phyloP scores from a whole-genome alignment of 2,329 filamentous ascomycete genomes.

The Pyrenophora teres region DNA sequence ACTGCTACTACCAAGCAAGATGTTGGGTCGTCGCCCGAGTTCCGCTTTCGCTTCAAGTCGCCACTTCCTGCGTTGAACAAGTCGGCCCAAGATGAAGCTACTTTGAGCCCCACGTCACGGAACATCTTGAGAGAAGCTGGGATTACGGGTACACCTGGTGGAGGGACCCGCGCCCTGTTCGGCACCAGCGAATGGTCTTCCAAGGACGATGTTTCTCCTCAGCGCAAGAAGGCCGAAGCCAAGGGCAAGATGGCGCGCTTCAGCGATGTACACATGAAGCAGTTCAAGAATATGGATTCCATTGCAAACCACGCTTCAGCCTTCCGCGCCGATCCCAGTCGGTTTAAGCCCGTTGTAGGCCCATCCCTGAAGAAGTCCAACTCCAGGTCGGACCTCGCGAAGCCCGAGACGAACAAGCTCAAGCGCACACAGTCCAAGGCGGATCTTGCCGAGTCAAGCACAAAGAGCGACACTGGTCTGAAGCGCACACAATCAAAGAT shows the following conservation, averaged over 20 bases:
- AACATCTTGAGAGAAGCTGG: slow-evolving; percentile 69
- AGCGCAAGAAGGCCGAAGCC: slow-evolving; percentile 77
- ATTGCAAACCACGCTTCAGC: slow-evolving; percentile 85
- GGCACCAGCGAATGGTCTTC: slow-evolving; percentile 41
- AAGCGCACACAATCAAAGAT: slow-evolving; percentile 64
- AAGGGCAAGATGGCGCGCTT: slow-evolving; percentile 79
- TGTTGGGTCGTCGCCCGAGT: slow-evolving; percentile 60
- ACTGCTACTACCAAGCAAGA: slow-evolving; percentile 24
- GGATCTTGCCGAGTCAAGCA: slow-evolving; percentile 64
- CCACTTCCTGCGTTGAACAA: slow-evolving; percentile 64
- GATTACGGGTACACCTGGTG: slow-evolving; percentile 57
- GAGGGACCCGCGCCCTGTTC: slow-evolving; percentile 49
- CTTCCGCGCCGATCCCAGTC: slow-evolving; percentile 65
- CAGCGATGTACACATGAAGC: slow-evolving; percentile 81
- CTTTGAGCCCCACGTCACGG: slow-evolving; percentile 61
- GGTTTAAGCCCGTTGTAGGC: slow-evolving; percentile 54
- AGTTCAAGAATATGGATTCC: slow-evolving; percentile 98
- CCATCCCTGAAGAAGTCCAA: slow-evolving; percentile 38
- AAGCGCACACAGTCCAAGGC: slow-evolving; percentile 65
- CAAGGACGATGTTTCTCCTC: slow-evolving; percentile 49
- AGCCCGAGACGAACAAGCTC: slow-evolving; percentile 49
- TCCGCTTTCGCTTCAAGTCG: slow-evolving; percentile 67
- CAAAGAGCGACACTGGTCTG: slow-evolving; percentile 40
- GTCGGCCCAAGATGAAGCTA: slow-evolving; percentile 65
- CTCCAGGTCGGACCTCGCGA: slow-evolving; percentile 55